These are phyloP conservation scores for Colletotrichum lini DNA, from an alignment of 2,329 filamentous ascomycete genomes.

Conservation along the genomic window DNA sequence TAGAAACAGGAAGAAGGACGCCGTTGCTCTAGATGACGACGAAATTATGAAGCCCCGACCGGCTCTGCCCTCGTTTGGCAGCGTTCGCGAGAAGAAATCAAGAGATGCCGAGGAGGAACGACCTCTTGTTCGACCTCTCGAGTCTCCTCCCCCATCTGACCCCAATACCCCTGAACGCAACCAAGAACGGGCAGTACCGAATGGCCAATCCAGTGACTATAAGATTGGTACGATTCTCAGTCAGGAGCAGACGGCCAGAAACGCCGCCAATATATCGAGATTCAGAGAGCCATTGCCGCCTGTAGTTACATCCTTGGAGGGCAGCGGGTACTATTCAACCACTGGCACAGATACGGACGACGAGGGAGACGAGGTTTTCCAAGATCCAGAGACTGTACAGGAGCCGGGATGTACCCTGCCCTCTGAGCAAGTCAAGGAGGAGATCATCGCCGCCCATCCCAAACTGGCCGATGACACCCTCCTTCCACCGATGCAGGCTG, in stretches of 20 bases:
- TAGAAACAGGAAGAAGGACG: conserved; percentile 67
- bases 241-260: conserved; percentile 67
- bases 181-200: conserved; percentile 49
- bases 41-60: conserved; percentile 82
- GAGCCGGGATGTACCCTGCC: conserved; percentile 31
- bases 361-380: conserved; percentile 48
- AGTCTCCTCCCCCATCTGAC: conserved; percentile 50
- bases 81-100: conserved; percentile 75
- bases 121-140: conserved; percentile 69
- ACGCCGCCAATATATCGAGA: conserved; percentile 69
- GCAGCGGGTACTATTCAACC: conserved; percentile 74
- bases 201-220: conserved; percentile 73
- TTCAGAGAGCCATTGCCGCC: conserved; percentile 78
- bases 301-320: conserved; percentile 79
- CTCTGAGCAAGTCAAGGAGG: conserved; percentile 21
- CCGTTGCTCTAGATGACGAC: conserved; percentile 68
- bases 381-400: conserved; percentile 20
- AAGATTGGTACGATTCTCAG: conserved; percentile 69
- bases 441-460: conserved; percentile 28
- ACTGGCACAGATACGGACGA: conserved; percentile 59
- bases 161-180: conserved; percentile 45
- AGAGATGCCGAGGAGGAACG: conserved; percentile 71
- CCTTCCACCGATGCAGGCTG: background rate
- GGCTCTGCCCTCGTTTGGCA: conserved; percentile 81
- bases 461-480: background rate